These are phyloP conservation scores for Leccinum variicolor DNA, from an alignment of 768 basidiomycete species.

Conservation along the genomic window DNA sequence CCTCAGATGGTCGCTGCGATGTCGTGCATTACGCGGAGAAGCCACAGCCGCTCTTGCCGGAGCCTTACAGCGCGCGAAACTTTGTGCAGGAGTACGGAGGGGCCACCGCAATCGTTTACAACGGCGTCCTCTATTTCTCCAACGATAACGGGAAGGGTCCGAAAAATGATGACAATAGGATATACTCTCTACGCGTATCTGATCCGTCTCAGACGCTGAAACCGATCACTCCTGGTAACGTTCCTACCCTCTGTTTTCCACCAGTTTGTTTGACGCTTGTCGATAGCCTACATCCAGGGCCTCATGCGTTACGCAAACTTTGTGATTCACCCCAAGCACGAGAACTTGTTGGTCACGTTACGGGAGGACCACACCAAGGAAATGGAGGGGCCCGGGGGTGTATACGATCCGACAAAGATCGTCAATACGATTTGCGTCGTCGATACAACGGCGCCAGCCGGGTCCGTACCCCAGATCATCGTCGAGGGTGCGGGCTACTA, in stretches of 20 bases:
- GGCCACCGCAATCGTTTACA: conserved; percentile 48
- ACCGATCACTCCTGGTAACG: conserved; percentile 57
- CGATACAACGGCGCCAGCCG: conserved; percentile 30
- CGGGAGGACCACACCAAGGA: conserved; percentile 62
- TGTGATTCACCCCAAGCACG: conserved; percentile 47
- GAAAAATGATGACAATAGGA: conserved; percentile 33
- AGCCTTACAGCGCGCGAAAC: conserved; percentile 50
- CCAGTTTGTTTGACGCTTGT: not conserved
- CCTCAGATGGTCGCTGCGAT: conserved; percentile 48
- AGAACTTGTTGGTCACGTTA: conserved; percentile 51
- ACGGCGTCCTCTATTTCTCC: conserved; percentile 54
- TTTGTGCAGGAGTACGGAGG: conserved; percentile 73
- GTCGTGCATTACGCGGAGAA: conserved; percentile 47
- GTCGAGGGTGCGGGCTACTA: conserved; percentile 65
- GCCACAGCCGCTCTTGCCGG: conserved; percentile 45
- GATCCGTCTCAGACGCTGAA: conserved; percentile 18
- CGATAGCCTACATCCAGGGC: conserved; percentile 1
- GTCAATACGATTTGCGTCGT: conserved; percentile 55
- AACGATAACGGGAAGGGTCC: conserved; percentile 32
- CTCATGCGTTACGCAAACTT: conserved; percentile 48
- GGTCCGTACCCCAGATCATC: conserved; percentile 38
- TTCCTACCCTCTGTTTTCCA: not conserved
- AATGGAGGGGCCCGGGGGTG: too few species aligned
- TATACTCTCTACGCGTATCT: conserved; percentile 40
- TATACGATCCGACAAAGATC: conserved; percentile 34